These are phyloP conservation scores for Babjeviella inositovora DNA, from an alignment of 805 yeast species.

Conservation along the genomic window DNA sequence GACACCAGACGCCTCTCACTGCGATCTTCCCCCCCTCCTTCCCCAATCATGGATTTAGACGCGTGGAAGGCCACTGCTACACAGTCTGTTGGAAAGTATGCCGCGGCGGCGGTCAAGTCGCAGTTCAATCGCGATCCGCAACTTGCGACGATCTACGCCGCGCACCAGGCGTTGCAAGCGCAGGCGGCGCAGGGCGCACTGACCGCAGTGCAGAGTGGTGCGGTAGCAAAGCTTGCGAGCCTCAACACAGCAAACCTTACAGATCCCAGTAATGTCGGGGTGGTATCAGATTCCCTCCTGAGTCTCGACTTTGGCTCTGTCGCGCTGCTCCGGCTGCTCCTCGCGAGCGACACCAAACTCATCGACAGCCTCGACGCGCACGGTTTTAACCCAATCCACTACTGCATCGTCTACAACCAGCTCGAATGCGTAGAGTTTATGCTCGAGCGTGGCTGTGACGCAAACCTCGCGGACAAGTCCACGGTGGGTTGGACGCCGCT, in stretches of 20 bases:
- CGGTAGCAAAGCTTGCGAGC: too few relatives aligned
- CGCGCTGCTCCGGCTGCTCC: constrained; percentile 19
- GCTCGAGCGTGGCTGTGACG: constrained; percentile 22
- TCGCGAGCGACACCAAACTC: constrained; percentile 8
- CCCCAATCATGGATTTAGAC: not conserved
- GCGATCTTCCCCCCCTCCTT: too few relatives aligned
- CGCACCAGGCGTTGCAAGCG: constrained; percentile 9
- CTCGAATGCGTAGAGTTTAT: constrained; percentile 30
- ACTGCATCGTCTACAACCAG: constrained; percentile 39
- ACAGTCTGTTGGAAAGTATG: not conserved
- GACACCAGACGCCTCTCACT: too few relatives aligned
- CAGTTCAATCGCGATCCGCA: constrained; percentile 9
- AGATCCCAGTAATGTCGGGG: too few relatives aligned
- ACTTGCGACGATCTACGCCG: constrained; percentile 9
- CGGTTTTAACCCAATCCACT: constrained; percentile 21
- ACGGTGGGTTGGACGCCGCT: constrained; percentile 48
- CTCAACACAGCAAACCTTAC: too few relatives aligned
- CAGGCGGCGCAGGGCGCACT: constrained; percentile 1
- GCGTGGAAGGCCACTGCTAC: constrained; percentile 1
- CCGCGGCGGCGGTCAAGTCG: constrained; percentile 1
- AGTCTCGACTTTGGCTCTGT: constrained; percentile 14
- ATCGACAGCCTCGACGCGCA: constrained; percentile 7
- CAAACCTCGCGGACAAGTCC: constrained; percentile 33
- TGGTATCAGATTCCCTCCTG: constrained; percentile 5
- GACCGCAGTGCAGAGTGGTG: too few relatives aligned